Conservation (phyloP, 202 grass and related monocot species). For the Sporobolus alterniflorus region DNA sequence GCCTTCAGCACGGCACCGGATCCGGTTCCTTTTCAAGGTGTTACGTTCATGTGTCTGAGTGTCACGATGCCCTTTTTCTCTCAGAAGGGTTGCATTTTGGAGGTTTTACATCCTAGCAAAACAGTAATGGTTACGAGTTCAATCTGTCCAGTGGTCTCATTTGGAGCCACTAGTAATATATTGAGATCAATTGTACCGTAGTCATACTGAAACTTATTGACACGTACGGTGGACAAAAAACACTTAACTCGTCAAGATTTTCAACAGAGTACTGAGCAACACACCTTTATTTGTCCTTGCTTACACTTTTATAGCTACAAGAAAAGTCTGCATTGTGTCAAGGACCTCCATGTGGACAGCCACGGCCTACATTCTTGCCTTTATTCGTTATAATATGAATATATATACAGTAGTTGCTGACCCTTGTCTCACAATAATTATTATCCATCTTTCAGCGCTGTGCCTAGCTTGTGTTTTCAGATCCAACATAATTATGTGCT, state of each 20-base stretch:
- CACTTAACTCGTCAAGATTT: background rate
- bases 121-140: too few species aligned
- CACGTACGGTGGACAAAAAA: background rate
- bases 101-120: background rate
- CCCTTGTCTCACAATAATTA: constrained; percentile 5
- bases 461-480: background rate
- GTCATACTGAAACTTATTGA: background rate
- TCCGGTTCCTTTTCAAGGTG: too few species aligned
- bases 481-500: background rate
- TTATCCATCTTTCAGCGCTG: background rate
- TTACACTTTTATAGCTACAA: background rate
- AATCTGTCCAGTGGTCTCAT: too few species aligned
- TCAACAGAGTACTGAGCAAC: background rate
- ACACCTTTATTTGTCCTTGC: constrained; percentile 14
- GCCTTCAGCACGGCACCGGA: too few species aligned
- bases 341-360: background rate
- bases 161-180: background rate
- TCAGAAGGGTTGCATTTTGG: background rate
- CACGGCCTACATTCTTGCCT: background rate
- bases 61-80: background rate
- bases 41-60: background rate
- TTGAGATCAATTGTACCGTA: background rate
- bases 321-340: background rate
- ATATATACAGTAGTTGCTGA: background rate
- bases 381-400: background rate